Conservation (phyloP, 805 yeast genomes). For the Myxozyma lipomycoides region DNA sequence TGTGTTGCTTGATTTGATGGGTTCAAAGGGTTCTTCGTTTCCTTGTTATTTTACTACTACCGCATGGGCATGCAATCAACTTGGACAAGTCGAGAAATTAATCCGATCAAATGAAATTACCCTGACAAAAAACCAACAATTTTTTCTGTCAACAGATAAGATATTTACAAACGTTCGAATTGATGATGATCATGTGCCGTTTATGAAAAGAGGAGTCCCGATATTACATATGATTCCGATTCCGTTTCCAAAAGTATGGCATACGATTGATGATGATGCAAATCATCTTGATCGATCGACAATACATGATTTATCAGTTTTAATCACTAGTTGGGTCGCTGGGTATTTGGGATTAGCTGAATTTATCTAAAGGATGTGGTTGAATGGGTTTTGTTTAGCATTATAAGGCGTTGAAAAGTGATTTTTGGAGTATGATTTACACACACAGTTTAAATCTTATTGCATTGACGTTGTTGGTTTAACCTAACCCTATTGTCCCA, state of each 20-base stretch:
- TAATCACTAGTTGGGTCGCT: slow-evolving; percentile 40
- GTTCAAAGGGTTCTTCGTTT: slow-evolving; percentile 39
- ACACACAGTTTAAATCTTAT: no score
- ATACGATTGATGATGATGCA: slow-evolving; percentile 47
- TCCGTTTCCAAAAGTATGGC: slow-evolving; percentile 53
- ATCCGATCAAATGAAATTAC: slow-evolving; percentile 26
- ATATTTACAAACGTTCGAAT: slow-evolving; percentile 26
- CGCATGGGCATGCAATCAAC: slow-evolving; percentile 38
- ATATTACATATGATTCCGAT: slow-evolving; percentile 52
- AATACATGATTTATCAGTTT: slow-evolving; percentile 46
- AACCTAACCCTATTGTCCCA: no score
- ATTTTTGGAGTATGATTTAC: no score
- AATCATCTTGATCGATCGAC: slow-evolving; percentile 41
- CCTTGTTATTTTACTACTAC: slow-evolving; percentile 47
- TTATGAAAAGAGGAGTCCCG: slow-evolving; percentile 45
- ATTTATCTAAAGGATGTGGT: slow-evolving; percentile 6
- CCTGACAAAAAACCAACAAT: not conserved
- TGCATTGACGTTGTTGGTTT: no score
- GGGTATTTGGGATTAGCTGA: slow-evolving; percentile 26
- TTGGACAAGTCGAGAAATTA: slow-evolving; percentile 40
- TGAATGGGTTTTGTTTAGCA: no score
- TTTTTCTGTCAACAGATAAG: slow-evolving; percentile 6
- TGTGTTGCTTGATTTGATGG: slow-evolving; percentile 51
- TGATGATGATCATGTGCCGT: slow-evolving; percentile 57
- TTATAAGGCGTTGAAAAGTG: no score